Conservation (phyloP, 306 rosid genomes). For the Alnus rubra region DNA sequence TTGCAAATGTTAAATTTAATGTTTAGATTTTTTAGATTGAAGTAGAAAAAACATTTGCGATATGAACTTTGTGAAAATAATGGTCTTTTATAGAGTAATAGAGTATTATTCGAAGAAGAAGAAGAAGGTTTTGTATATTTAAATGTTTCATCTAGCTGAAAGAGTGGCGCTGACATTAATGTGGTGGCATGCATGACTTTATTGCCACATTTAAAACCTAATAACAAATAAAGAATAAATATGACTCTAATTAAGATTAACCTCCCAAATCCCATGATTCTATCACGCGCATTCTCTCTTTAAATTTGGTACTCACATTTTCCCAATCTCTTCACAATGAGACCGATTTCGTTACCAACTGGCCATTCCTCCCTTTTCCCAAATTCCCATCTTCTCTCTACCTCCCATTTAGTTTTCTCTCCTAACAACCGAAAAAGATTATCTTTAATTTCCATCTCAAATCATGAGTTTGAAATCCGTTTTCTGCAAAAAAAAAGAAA, state of each 20-base stretch:
- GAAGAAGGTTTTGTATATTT: too few relatives aligned
- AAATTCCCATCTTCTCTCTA: neutral
- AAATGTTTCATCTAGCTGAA: too few relatives aligned
- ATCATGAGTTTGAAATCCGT: slow-evolving; percentile 68
- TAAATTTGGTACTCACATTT: slow-evolving; percentile 23
- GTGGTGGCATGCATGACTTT: too few relatives aligned
- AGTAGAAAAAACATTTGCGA: too few relatives aligned
- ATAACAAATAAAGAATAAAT: too few relatives aligned
- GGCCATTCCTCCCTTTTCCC: neutral
- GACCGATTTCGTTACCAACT: slow-evolving; percentile 18
- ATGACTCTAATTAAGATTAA: neutral
- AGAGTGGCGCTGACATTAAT: too few relatives aligned
- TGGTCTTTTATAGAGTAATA: too few relatives aligned
- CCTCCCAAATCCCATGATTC: slow-evolving; percentile 9
- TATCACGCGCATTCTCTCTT: slow-evolving; percentile 21
- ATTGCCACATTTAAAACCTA: too few relatives aligned
- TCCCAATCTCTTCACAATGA: neutral
- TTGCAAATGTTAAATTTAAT: too few relatives aligned
- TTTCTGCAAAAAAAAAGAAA: slow-evolving; percentile 56
- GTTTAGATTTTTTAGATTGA: too few relatives aligned
- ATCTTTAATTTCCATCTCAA: neutral
- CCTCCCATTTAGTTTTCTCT: neutral
- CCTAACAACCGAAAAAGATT: neutral
- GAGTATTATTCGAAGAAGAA: too few relatives aligned
- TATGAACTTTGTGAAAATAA: too few relatives aligned